Percentiles rank a stretch among this genome's conserved stretches.
These are phyloP conservation scores for Pisolithus sp. DNA, from an alignment of 768 basidiomycete genomes.

Conservation along the genomic window DNA sequence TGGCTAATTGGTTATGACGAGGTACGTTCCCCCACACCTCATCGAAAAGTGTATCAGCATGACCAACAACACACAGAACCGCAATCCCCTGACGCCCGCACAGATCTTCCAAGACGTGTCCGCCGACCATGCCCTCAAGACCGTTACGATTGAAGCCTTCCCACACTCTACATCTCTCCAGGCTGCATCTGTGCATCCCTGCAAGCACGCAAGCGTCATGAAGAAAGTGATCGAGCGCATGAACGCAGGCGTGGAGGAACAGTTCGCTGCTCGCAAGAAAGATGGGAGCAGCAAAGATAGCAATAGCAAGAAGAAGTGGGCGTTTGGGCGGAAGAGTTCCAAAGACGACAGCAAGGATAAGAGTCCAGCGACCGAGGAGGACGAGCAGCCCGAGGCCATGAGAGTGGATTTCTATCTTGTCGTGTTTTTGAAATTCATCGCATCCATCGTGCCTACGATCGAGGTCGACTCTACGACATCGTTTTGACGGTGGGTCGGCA, in stretches of 20 bases:
- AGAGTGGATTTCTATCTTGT: constrained; percentile 97
- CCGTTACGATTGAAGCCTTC: constrained; percentile 97
- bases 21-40: constrained; percentile 36
- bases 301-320: constrained; percentile 73
- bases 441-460: constrained; percentile 96
- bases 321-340: constrained; percentile 58
- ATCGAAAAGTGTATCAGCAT: not conserved
- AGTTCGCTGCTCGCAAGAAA: constrained; percentile 59
- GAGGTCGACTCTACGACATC: constrained; percentile 92
- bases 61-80: constrained; percentile 48
- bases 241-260: constrained; percentile 85
- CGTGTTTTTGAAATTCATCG: constrained; percentile 99
- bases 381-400: constrained; percentile 82
- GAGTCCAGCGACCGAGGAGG: constrained; percentile 36
- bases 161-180: constrained; percentile 85
- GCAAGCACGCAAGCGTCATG: constrained; percentile 99
- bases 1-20: constrained; percentile 99
- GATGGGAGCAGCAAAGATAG: constrained; percentile 24
- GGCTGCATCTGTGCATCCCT: constrained; percentile 93
- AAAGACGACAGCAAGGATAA: constrained; percentile 43
- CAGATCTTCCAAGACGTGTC: constrained; percentile 98
- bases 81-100: constrained; percentile 76
- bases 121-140: constrained; percentile 96
- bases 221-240: constrained; percentile 99
- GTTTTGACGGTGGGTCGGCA: constrained; percentile 33